Percentiles rank a stretch among this genome's conserved stretches.
These are phyloP conservation scores for Typha latifolia DNA, from an alignment of 176 grass and related monocot genomes.

Conservation along the genomic window DNA sequence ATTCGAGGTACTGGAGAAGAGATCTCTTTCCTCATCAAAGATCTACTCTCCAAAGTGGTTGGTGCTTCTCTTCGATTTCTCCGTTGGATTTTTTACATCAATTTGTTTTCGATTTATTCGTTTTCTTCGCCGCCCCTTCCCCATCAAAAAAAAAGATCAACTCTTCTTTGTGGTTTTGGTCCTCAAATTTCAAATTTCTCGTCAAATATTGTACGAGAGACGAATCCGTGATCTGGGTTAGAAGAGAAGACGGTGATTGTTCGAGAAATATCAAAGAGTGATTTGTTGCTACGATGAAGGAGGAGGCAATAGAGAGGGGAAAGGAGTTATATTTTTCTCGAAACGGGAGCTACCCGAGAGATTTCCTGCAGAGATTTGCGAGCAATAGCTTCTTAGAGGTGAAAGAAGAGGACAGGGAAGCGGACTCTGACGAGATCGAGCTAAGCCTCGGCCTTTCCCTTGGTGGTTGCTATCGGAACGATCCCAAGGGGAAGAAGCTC, in stretches of 20 bases:
- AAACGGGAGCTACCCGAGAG: constrained; percentile 21
- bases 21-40: too few species aligned
- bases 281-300: constrained; percentile 2
- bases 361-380: constrained; percentile 56
- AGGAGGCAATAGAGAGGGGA: not conserved
- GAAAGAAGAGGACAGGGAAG: not conserved
- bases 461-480: constrained; percentile 62
- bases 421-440: constrained; percentile 50
- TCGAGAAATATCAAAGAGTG: not conserved
- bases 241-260: not conserved
- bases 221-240: not conserved
- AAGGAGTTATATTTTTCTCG: not conserved
- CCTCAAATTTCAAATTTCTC: not conserved
- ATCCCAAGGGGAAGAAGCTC: constrained; percentile 46
- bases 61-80: too few species aligned
- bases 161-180: not conserved
- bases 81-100: too few species aligned
- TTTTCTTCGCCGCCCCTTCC: too few species aligned
- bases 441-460: constrained; percentile 73
- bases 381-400: constrained; percentile 13
- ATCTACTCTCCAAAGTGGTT: too few species aligned
- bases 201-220: not conserved
- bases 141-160: not conserved
- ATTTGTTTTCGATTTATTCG: too few species aligned
- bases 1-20: too few species aligned